These are phyloP conservation scores for Suhomyces emberorum DNA, from an alignment of 805 yeast genomes.

Conservation along the genomic window DNA sequence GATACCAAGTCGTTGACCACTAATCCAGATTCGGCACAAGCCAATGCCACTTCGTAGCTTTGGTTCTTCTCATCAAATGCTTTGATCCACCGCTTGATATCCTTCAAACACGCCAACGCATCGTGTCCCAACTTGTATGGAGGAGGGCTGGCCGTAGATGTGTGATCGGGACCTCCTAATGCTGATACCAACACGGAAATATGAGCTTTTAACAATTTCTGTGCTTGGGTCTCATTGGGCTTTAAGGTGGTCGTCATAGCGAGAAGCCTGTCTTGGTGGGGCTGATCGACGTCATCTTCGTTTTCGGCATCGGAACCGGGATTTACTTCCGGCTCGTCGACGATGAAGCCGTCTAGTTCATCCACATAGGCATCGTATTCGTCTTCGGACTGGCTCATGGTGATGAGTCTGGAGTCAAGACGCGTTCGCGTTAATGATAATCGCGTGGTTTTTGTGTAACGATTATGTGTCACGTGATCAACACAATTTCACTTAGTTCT, in stretches of 20 bases:
- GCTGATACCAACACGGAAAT: conserved; percentile 82
- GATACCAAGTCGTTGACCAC: conserved; percentile 70
- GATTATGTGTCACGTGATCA: too few species aligned
- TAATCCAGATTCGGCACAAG: conserved; percentile 77
- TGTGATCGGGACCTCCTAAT: conserved; percentile 82
- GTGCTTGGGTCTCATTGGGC: conserved; percentile 34
- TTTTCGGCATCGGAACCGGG: background rate
- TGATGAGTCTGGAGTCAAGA: too few species aligned
- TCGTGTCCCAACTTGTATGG: conserved; percentile 85
- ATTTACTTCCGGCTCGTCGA: conserved; percentile 21
- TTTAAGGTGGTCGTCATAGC: conserved; percentile 21
- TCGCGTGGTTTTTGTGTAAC: too few species aligned
- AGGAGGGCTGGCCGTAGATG: conserved; percentile 41
- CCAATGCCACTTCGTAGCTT: conserved; percentile 79
- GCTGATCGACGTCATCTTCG: conserved; percentile 13
- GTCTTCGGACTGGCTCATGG: conserved; percentile 2
- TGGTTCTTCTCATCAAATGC: conserved; percentile 72
- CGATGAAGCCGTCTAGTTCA: conserved; percentile 37
- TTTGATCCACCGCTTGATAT: conserved; percentile 83
- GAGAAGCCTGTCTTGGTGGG: conserved; percentile 19
- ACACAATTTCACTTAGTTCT: too few species aligned
- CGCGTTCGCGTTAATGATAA: too few species aligned
- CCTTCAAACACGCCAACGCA: conserved; percentile 81
- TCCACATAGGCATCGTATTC: conserved; percentile 16
- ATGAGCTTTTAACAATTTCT: conserved; percentile 58